Conservation (phyloP, 805 yeast species). For the Isabelozyma rhagii region DNA sequence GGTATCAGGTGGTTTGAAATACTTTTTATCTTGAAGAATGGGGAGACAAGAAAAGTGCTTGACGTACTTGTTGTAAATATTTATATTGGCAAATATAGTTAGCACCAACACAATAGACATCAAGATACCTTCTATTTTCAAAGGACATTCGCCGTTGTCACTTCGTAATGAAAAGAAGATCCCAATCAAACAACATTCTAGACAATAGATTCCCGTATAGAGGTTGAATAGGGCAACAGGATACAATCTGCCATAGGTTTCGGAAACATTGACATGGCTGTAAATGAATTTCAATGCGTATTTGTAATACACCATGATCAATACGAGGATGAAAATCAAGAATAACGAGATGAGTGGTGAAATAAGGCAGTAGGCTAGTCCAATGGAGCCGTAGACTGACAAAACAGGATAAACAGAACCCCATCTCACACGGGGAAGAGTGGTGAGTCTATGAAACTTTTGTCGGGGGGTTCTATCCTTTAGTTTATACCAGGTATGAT, state of each 20-base stretch:
- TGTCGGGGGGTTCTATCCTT: slow-evolving; percentile 62
- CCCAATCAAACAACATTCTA: slow-evolving; percentile 77
- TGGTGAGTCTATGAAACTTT: slow-evolving; percentile 42
- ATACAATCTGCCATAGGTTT: slow-evolving; percentile 67
- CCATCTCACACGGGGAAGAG: slow-evolving; percentile 57
- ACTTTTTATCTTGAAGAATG: slow-evolving; percentile 15
- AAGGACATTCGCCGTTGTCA: slow-evolving; percentile 39
- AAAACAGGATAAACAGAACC: slow-evolving; percentile 76
- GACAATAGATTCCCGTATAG: slow-evolving; percentile 77
- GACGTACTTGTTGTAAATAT: slow-evolving; percentile 42
- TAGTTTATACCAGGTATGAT: slow-evolving; percentile 29
- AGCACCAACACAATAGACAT: slow-evolving; percentile 49
- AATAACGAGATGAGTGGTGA: slow-evolving; percentile 75
- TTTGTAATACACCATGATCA: slow-evolving; percentile 63
- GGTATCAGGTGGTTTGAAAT: neutral
- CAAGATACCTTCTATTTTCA: slow-evolving; percentile 46
- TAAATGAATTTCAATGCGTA: slow-evolving; percentile 62
- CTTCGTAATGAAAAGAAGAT: slow-evolving; percentile 62
- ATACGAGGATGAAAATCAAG: slow-evolving; percentile 51
- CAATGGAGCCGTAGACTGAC: slow-evolving; percentile 75
- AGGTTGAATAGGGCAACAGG: slow-evolving; percentile 74
- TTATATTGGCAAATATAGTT: slow-evolving; percentile 58
- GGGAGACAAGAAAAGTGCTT: slow-evolving; percentile 30
- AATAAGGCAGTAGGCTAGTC: slow-evolving; percentile 72
- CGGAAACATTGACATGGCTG: slow-evolving; percentile 50